Conservation (phyloP, 768 basidiomycete species). For the Xerocomus potaroensis region DNA sequence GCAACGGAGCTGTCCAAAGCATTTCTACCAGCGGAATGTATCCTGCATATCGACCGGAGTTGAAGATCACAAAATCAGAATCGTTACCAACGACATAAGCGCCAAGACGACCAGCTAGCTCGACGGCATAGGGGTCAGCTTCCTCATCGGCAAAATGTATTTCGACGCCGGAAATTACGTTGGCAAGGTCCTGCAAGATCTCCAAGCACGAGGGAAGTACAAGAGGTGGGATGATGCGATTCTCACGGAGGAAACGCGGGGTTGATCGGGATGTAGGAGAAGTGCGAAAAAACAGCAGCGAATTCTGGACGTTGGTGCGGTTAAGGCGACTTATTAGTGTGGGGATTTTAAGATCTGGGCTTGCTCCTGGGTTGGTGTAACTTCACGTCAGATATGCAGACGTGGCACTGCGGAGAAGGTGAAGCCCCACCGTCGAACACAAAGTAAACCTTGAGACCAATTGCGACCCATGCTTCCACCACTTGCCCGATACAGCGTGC, state of each 20-base stretch:
- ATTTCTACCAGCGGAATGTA: conserved; percentile 76
- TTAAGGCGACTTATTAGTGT: conserved; percentile 58
- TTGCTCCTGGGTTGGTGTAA: conserved; percentile 48
- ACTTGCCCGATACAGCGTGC: conserved; percentile 43
- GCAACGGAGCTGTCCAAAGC: conserved; percentile 48
- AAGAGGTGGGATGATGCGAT: conserved; percentile 72
- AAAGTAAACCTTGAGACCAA: conserved; percentile 64
- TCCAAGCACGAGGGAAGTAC: conserved; percentile 54
- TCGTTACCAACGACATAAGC: conserved; percentile 77
- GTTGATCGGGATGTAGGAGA: conserved; percentile 59
- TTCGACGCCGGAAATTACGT: conserved; percentile 37
- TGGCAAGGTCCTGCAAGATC: conserved; percentile 41
- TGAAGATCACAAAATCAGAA: conserved; percentile 79
- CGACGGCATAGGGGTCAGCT: conserved; percentile 80
- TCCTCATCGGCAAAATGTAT: conserved; percentile 78
- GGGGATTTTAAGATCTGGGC: conserved; percentile 67
- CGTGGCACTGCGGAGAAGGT: conserved; percentile 15
- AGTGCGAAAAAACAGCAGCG: conserved; percentile 77
- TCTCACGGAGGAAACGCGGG: conserved; percentile 66
- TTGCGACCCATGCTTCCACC: conserved; percentile 62
- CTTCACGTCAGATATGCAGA: conserved; percentile 11
- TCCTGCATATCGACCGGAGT: conserved; percentile 70
- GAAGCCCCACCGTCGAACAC: conserved; percentile 71
- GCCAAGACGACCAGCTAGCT: conserved; percentile 66
- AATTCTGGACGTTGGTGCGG: conserved; percentile 55